Evolutionary conservation across 495 filamentous ascomycete species (phyloP).

Genomic region (Hamigera avellanea): DNA sequence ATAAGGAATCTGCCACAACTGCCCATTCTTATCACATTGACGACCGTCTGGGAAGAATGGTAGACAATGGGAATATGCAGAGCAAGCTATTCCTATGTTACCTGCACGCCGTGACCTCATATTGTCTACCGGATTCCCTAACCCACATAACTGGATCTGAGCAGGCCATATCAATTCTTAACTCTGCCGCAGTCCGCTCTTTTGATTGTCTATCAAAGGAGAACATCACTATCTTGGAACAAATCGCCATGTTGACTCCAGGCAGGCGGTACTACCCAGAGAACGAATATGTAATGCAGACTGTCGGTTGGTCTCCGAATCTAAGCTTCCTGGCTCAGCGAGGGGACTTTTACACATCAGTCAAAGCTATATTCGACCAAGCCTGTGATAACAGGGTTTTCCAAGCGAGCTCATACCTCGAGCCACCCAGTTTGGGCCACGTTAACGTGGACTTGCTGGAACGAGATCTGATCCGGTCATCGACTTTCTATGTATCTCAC

Average conservation of each 20-base stretch:
- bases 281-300: slow-evolving; percentile 36
- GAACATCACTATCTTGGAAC: slow-evolving; percentile 24
- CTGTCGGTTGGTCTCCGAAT: slow-evolving; percentile 28
- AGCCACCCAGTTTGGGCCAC: slow-evolving; percentile 1
- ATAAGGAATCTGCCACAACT: slow-evolving; percentile 4
- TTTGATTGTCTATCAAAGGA: slow-evolving; percentile 29
- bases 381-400: slow-evolving; percentile 13
- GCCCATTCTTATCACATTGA: slow-evolving; percentile 40
- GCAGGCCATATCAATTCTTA: slow-evolving; percentile 38
- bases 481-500: too few species aligned
- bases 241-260: slow-evolving; percentile 43
- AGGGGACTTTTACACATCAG: slow-evolving; percentile 27
- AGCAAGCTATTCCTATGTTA: slow-evolving; percentile 43
- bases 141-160: slow-evolving; percentile 52
- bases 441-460: slow-evolving; percentile 15
- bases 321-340: slow-evolving; percentile 42
- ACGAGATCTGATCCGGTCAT: slow-evolving; percentile 34
- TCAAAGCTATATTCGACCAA: slow-evolving; percentile 29
- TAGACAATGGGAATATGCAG: slow-evolving; percentile 38
- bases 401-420: neutral
- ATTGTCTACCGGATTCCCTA: slow-evolving; percentile 44
- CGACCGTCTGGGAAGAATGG: slow-evolving; percentile 31
- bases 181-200: slow-evolving; percentile 36
- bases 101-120: slow-evolving; percentile 52
- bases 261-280: slow-evolving; percentile 43